Evolutionary conservation across 2,329 filamentous ascomycete genomes (phyloP), one percentile per base, ranked within the genome.

Genomic region (Ramularia endophylla): DNA sequence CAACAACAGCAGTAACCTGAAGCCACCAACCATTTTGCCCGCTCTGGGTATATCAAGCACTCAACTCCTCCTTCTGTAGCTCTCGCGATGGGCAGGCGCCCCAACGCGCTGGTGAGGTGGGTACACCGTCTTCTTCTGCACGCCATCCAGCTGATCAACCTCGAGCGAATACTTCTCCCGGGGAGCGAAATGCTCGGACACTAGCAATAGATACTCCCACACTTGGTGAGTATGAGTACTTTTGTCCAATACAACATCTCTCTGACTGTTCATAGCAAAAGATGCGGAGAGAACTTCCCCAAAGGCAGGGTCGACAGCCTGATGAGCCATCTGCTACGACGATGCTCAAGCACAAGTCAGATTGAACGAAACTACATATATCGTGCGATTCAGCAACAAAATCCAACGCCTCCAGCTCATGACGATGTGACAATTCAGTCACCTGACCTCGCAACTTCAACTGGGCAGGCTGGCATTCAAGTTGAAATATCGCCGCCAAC

Each of bases 131-230:
- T 25, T 25, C 6, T 25, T 11, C 22, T 25, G 22, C 6, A 25
- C 6, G 22, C 22, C 6, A 6, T 95, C 63, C 22, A 11, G 22
- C 22, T 25, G 22, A 25, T 11, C 22, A 11, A 6, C 22, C 11
- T 25, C 22, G 6, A 75, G 86, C 64, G 81, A 90, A 66, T 92
- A 87, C 71, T 95, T 95, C 65, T 80, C 86, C 63, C 80, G 88
- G 54, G 89, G 89, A 8, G 77, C 80, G 28, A 95, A 95, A 68
- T 76, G 95, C 56, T 80, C 83, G 60, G 87, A 95, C 67, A 83
- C 85, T 51, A 92, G 86, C 70, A 95, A 94, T 64, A 80, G 89
- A 44, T 95, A 95, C 61, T 82, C 87, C 55, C 87, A 95, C 61
- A 92, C 85, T 9, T 95, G 88, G 68, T 69, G 43, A 19, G 8